Base-by-base conservation (phyloP, 2,329 filamentous ascomycete genomes). In the Aspergillus thermomutatus region DNA sequence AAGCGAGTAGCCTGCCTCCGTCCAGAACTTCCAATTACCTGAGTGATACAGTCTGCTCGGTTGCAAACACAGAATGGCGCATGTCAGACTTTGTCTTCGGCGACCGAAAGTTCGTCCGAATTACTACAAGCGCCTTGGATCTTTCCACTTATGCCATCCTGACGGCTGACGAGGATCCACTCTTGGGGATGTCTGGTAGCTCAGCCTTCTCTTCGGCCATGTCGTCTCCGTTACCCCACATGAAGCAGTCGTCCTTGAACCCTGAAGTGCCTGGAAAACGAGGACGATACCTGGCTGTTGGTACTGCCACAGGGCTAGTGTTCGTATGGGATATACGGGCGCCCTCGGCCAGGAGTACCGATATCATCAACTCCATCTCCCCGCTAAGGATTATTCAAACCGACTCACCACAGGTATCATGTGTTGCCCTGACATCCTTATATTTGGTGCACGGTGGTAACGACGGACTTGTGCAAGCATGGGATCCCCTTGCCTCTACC, bases 391-490 rank as follows among this genome's bases (percentile, higher is more conserved):
- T 89, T 51, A 92, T 97, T 48, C 86, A 92, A 66, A 97, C 94
- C 0, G 91, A 96, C 48, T 97, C 93, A 0, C 92, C 93, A 0
- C 84, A 91, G 69, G 87, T 97, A 19, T 90, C 92, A 0, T 91
- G 87, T 59, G 75, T 99, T 17, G 94, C 89, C 5, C 73, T 96
- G 49, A 91, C 92, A 1, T 89, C 91, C 1, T 79, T 99, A 17
- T 95, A 96, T 69, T 77, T 99, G 17, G 89, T 97, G 6, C 91
- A 96, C 71, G 94, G 94, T 50, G 94, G 94, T 26, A 96, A 90
- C 64, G 94, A 99, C 74, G 93, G 94, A 0, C 83, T 97, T 3
- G 93, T 96, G 4, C 94, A 97, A 72, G 90, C 92, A 5, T 99
- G 94, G 94, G 94, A 99, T 76, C 90, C 90, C n/a, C 79, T 99